Percentiles rank a stretch among this genome's conserved stretches.
These are phyloP conservation scores for Rhodofomes roseus DNA, from an alignment of 1,284 basidiomycete genomes.

Conservation along the genomic window DNA sequence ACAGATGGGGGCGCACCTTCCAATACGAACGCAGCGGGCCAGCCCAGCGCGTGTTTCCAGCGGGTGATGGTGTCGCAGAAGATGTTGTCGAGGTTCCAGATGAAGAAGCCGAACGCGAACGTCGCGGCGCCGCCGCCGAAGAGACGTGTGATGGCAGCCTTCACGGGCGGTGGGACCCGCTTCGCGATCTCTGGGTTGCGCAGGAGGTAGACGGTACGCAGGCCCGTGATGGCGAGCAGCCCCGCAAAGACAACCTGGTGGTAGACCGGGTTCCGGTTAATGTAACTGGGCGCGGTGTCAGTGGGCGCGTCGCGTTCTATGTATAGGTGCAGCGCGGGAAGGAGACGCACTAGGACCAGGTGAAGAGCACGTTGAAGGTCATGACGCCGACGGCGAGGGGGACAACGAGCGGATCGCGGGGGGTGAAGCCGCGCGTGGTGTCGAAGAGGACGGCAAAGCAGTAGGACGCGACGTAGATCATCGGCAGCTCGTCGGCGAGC, in stretches of 20 bases:
- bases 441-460: slow-evolving; percentile 55
- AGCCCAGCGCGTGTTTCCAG: slow-evolving; percentile 53
- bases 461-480: slow-evolving; percentile 61
- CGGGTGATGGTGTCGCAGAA: slow-evolving; percentile 53
- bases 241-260: slow-evolving; percentile 61
- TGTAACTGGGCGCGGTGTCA: slow-evolving; percentile 32
- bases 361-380: slow-evolving; percentile 53
- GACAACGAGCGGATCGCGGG: slow-evolving; percentile 33
- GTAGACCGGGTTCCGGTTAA: slow-evolving; percentile 63
- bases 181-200: slow-evolving; percentile 36
- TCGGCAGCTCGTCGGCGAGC: slow-evolving; percentile 67
- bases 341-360: slow-evolving; percentile 57
- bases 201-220: slow-evolving; percentile 49
- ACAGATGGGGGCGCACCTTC: slow-evolving; percentile 40
- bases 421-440: slow-evolving; percentile 44
- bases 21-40: slow-evolving; percentile 61
- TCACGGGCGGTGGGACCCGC: slow-evolving; percentile 41
- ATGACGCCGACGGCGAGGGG: slow-evolving; percentile 39
- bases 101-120: slow-evolving; percentile 55
- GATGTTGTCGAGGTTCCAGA: slow-evolving; percentile 73
- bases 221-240: slow-evolving; percentile 41
- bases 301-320: background rate
- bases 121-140: slow-evolving; percentile 45
- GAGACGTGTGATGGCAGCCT: slow-evolving; percentile 35
- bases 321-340: background rate